Conservation (phyloP, 441 rosid genomes). For the Manihot esculenta region DNA sequence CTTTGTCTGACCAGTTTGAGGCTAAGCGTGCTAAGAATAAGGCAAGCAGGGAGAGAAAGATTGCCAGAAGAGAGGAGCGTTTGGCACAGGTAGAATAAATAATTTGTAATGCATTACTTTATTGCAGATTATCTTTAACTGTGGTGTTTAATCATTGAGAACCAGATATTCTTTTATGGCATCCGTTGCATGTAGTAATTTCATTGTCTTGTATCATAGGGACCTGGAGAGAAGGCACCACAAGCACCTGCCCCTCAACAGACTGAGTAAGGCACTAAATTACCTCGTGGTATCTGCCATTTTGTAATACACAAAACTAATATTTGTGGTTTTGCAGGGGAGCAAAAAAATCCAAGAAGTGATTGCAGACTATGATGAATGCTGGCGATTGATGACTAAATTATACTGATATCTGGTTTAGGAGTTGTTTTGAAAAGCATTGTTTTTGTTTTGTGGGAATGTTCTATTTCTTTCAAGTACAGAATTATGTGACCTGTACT, state of each 20-base stretch:
- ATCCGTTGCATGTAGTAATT: not conserved
- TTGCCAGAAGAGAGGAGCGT: conserved; percentile 72
- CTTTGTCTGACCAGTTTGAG: conserved; percentile 75
- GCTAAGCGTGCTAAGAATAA: conserved; percentile 84
- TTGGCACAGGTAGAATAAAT: conserved; percentile 35
- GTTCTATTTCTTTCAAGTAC: not conserved
- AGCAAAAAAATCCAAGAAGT: conserved; percentile 26
- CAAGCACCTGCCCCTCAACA: conserved; percentile 16
- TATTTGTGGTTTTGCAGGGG: conserved; percentile 10
- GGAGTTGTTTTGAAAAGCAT: not conserved
- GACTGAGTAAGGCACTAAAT: conserved; percentile 9
- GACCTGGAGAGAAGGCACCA: conserved; percentile 24
- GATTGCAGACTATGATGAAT: conserved; percentile 7
- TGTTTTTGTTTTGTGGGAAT: conserved; percentile 4
- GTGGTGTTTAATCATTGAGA: not conserved
- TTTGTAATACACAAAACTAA: not conserved
- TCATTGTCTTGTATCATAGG: conserved; percentile 4
- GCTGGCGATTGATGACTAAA: conserved; percentile 4
- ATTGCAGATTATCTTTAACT: not conserved
- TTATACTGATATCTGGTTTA: conserved; percentile 9
- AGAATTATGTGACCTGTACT: conserved; percentile 11
- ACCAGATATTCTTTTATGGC: not conserved
- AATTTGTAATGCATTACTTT: not conserved
- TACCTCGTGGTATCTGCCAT: not conserved
- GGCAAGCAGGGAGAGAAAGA: conserved; percentile 78